Base-by-base conservation (phyloP, 306 rosid genomes). In the Sicyos edulis region DNA sequence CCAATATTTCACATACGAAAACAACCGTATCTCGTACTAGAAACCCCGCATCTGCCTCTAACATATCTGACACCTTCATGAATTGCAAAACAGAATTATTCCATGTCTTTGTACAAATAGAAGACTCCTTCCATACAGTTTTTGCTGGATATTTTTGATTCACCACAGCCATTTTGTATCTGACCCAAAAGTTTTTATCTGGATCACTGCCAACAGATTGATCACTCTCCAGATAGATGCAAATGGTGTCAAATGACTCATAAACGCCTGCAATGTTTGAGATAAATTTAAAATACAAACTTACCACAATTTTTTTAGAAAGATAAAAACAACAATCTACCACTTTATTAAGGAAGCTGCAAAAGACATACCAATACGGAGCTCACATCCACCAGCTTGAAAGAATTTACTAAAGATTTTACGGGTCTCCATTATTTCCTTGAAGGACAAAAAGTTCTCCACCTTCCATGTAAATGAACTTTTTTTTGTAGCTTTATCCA, bases 361-460 rank as follows among this genome's bases (percentile, higher is more conserved):
- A 73, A 80, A 68, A 76, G 67, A 76, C 97, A 57, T 91, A 91
- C 99, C 99, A 81, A 95, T 95, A 63, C 99, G 92, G 76, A 95
- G 97, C 84, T 95, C 99, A 69, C 99, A 95, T 79, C 96, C 99
- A 73, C 97, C 97, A 82, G 97, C 97, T 84, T 89, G 97, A 88
- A 95, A 95, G 83, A 95, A 95, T 85, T 95, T 95, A 83, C 99
- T 95, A 82, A 91, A 95, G 66, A 95, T 95, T 86, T 95, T 95
- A 45, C 99, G 89, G 70, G 91, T 91, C 85, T 95, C 99, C 97
- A 95, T 95, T 84, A 95, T 95, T 77, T 95, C 99, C 87, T 91
- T 91, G 74, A 95, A 95, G 20, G 97, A 88, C 67, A 89, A 85
- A 86, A 95, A 95, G 78, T 95, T 95, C 80, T 95, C 99, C 87